Conservation (phyloP, 2,329 filamentous ascomycete genomes). For the Phyllosticta citribraziliensis region DNA sequence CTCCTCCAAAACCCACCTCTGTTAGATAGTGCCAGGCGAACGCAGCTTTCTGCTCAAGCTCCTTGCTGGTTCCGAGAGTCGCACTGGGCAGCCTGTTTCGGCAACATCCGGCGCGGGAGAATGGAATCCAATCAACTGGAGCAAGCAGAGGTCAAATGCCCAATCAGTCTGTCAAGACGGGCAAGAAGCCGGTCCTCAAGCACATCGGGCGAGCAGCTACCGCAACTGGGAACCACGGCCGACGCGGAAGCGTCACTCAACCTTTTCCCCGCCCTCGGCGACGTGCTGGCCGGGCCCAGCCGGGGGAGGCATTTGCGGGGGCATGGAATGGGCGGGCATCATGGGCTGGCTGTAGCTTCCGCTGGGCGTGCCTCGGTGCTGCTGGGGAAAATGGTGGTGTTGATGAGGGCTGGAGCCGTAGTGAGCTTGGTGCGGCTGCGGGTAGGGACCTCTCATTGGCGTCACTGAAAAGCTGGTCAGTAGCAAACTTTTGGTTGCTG, state of each 20-base stretch:
- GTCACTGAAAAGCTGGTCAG: slow-evolving; percentile 22
- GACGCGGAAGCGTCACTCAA: slow-evolving; percentile 1
- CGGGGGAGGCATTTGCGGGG: slow-evolving; percentile 21
- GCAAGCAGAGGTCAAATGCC: not conserved
- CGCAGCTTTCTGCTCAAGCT: not conserved
- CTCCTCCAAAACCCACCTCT: not conserved
- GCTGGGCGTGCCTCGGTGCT: slow-evolving; percentile 30
- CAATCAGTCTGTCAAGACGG: not conserved
- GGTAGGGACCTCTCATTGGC: slow-evolving; percentile 28
- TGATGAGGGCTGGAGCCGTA: slow-evolving; percentile 30
- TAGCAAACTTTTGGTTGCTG: slow-evolving; percentile 11
- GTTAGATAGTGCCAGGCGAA: not conserved
- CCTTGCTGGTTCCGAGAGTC: not conserved
- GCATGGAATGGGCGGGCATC: slow-evolving; percentile 31
- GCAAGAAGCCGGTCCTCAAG: too few species aligned
- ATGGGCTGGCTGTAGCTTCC: slow-evolving; percentile 32
- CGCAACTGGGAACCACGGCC: not conserved
- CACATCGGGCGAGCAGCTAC: not conserved
- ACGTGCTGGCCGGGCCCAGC: slow-evolving; percentile 7
- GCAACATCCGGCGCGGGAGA: not conserved
- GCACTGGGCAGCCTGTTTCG: not conserved
- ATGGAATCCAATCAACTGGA: not conserved
- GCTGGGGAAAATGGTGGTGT: slow-evolving; percentile 30
- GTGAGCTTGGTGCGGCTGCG: slow-evolving; percentile 30
- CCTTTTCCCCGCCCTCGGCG: slow-evolving; percentile 7